Conservation (phyloP, 163 green algal species). For the Chlamydomonas reinhardtii region DNA sequence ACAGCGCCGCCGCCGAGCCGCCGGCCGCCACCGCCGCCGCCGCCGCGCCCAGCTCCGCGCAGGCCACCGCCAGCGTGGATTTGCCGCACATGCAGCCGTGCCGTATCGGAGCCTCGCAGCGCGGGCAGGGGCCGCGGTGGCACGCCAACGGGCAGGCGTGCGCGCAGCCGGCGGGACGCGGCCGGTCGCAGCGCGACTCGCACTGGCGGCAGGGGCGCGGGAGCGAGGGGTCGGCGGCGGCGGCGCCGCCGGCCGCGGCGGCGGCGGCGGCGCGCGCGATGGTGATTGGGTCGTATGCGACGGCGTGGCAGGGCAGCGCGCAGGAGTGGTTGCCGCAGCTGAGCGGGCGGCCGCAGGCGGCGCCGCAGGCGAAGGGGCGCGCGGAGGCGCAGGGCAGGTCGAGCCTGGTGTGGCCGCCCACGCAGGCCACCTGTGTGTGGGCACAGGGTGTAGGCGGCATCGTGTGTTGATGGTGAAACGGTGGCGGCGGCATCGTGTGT, state of each 20-base stretch:
- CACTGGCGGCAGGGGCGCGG: slow-evolving; percentile 68
- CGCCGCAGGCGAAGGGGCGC: slow-evolving; percentile 69
- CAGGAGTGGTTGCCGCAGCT: slow-evolving; percentile 85
- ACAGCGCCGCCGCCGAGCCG: slow-evolving; percentile 49
- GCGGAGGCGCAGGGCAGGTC: no score
- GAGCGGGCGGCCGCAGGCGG: slow-evolving; percentile 71
- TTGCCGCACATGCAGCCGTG: slow-evolving; percentile 79
- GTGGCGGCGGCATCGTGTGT: no score
- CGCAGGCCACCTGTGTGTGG: slow-evolving; percentile 62
- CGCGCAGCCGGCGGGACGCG: slow-evolving; percentile 57
- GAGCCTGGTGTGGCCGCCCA: slow-evolving; percentile 66
- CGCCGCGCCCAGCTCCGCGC: slow-evolving; percentile 50
- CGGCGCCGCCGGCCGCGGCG: neutral
- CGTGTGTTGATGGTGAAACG: no score
- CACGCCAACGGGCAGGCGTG: slow-evolving; percentile 80
- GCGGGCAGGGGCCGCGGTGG: slow-evolving; percentile 68
- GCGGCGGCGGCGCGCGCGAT: neutral
- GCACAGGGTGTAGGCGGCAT: no score
- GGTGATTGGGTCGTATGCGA: slow-evolving; percentile 2
- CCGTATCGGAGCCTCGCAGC: slow-evolving; percentile 49
- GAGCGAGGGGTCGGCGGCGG: neutral
- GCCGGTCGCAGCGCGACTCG: slow-evolving; percentile 63
- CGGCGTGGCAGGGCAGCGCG: slow-evolving; percentile 73
- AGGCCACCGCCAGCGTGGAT: slow-evolving; percentile 73
- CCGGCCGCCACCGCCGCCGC: slow-evolving; percentile 13